Evolutionary conservation across 225 moss, liverwort and hornwort species (phyloP).

Genomic region (Bryum argenteum): DNA sequence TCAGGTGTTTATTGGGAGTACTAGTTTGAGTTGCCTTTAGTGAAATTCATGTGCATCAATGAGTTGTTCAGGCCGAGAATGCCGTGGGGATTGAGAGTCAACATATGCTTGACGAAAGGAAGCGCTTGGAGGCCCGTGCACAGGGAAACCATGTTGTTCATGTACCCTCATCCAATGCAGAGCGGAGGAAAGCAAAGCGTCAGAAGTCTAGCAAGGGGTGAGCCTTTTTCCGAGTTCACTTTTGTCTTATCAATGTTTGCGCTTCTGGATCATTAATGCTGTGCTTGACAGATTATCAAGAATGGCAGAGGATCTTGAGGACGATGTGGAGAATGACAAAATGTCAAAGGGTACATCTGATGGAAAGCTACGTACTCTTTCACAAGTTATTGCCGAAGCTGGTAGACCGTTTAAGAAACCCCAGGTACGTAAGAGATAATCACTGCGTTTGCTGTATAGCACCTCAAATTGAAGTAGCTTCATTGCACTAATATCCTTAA

Average conservation of each 20-base stretch:
- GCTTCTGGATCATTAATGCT: not conserved
- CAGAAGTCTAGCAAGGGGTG: constrained; percentile 74
- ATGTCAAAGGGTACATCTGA: constrained; percentile 34
- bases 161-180: constrained; percentile 73
- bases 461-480: too few species aligned
- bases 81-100: constrained; percentile 63
- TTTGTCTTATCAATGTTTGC: constrained; percentile 8
- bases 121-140: constrained; percentile 82
- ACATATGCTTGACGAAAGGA: constrained; percentile 87
- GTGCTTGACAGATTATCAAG: constrained; percentile 59
- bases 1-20: not conserved
- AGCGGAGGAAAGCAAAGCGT: constrained; percentile 74
- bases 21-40: too few species aligned
- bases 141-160: constrained; percentile 63
- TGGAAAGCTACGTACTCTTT: constrained; percentile 66
- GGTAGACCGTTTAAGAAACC: constrained; percentile 76
- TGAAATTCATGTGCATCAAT: too few species aligned
- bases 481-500: not conserved
- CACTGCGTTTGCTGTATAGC: not conserved
- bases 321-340: constrained; percentile 66
- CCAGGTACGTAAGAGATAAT: constrained; percentile 47
- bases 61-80: constrained; percentile 36
- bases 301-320: constrained; percentile 83
- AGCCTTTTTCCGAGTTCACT: constrained; percentile 17
- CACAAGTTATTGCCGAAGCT: constrained; percentile 90